Base-by-base conservation (phyloP, 495 filamentous ascomycete genomes). In the Talaromyces stipitatus region DNA sequence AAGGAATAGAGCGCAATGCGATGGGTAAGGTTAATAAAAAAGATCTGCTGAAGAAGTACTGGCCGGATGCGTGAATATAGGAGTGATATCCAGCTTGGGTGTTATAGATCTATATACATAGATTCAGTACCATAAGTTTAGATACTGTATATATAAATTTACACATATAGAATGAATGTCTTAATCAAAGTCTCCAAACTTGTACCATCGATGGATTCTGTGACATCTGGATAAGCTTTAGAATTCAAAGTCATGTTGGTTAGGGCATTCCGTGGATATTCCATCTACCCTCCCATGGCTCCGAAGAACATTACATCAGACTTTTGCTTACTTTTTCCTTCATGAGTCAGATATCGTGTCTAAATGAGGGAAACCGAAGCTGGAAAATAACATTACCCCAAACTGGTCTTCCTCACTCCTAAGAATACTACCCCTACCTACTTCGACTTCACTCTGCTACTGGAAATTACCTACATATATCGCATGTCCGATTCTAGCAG, bases 1-100 rank as follows among this genome's bases (percentile, higher is more conserved):
- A 75, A 27, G 62, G 54, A 16, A 80, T 75, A 32, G 75, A 72
- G 53, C 78, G 74, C 57, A 77, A 77, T 59, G 72, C 74, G 5
- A 77, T 77, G 74, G 74, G 74, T 47, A 77, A 77, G 54, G 71
- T 77, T 22, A 74, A 77, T 58, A 77, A 77, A 66, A 77, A 75
- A 64, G 63, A 61, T 18, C 61, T 77, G 24, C 60, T 77, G 24
- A 62, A 70, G 60, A 73, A 75, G 53, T 73, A 75, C 60, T 77
- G 74, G 74, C 74, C 73, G 30, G 67, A 67, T 36, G 29, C 10
- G 10, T 41, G 28, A 26, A 9, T 51, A 18, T 30, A 14, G 48
- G 23, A 51, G n/a, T 45, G 5, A n/a, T 45, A 45, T 18, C 7
- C 24, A 51, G 24, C 24, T 51, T 18, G 16, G 45, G 22, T 18